These are phyloP conservation scores for Ophiocordyceps camponoti-floridani DNA, from an alignment of 2,329 filamentous ascomycete species.

Conservation along the genomic window DNA sequence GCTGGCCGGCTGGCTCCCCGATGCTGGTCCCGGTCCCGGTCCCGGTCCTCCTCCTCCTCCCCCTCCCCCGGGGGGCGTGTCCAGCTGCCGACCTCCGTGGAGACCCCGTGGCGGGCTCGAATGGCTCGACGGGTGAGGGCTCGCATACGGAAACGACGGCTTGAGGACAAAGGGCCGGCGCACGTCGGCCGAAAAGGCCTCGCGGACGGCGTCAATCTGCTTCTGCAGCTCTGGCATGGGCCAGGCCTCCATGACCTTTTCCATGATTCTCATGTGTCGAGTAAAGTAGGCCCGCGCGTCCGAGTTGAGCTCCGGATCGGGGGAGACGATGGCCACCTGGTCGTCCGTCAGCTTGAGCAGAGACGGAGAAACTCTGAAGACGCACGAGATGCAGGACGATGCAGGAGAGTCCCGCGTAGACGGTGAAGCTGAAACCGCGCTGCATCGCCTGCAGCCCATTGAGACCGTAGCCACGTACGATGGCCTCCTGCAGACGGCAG, in stretches of 20 bases:
- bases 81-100: conserved; percentile 10
- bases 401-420: conserved; percentile 83
- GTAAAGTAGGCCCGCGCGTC: conserved; percentile 83
- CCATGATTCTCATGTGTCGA: conserved; percentile 83
- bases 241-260: conserved; percentile 68
- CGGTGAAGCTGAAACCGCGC: conserved; percentile 82
- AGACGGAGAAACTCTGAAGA: conserved; percentile 5
- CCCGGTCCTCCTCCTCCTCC: too few relatives aligned
- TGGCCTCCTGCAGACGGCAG: conserved; percentile 72
- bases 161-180: conserved; percentile 80
- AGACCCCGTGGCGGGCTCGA: conserved; percentile 43
- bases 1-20: too few relatives aligned
- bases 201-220: conserved; percentile 74
- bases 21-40: too few relatives aligned
- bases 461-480: conserved; percentile 59
- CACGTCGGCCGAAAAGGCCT: conserved; percentile 78
- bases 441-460: conserved; percentile 80
- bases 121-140: conserved; percentile 46
- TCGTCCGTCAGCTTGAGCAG: background rate
- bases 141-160: conserved; percentile 71
- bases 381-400: conserved; percentile 84
- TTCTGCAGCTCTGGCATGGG: conserved; percentile 79
- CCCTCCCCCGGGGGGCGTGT: background rate
- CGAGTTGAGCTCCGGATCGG: conserved; percentile 70
- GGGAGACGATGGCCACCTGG: conserved; percentile 81